Evolutionary conservation across 192 early-diverging fungal genomes (phyloP).

Genomic region (Spinellus fusiger): DNA sequence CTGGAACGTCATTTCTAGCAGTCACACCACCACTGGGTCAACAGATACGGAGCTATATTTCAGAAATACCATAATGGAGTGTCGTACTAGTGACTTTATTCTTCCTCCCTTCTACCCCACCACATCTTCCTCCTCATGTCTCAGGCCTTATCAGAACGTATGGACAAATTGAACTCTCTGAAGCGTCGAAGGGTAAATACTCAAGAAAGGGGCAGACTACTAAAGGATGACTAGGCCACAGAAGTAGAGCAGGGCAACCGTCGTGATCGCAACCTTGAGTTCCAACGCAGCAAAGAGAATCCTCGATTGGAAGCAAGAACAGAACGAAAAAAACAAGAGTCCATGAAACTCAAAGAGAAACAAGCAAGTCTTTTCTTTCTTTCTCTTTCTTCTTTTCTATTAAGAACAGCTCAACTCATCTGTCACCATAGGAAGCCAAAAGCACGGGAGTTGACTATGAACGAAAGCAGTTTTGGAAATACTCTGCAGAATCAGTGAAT

Average conservation of each 20-base stretch:
- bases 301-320: slow-evolving; percentile 52
- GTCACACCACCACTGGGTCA: too few relatives aligned
- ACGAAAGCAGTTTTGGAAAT: slow-evolving; percentile 73
- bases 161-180: slow-evolving; percentile 40
- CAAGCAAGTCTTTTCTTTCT: slow-evolving; percentile 27
- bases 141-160: slow-evolving; percentile 29
- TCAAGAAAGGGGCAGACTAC: too few relatives aligned
- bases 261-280: slow-evolving; percentile 69
- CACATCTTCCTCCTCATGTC: too few relatives aligned
- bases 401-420: too few relatives aligned
- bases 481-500: slow-evolving; percentile 82
- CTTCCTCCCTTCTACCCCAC: too few relatives aligned
- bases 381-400: neutral
- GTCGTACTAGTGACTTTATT: too few relatives aligned
- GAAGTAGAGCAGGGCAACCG: slow-evolving; percentile 59
- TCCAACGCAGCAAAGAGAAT: slow-evolving; percentile 67
- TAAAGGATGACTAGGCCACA: slow-evolving; percentile 24
- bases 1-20: too few relatives aligned
- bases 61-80: too few relatives aligned
- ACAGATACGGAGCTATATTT: too few relatives aligned
- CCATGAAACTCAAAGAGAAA: slow-evolving; percentile 61
- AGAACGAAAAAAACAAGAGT: slow-evolving; percentile 67
- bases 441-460: slow-evolving; percentile 80
- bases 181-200: slow-evolving; percentile 40
- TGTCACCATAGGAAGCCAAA: slow-evolving; percentile 58